Evolutionary conservation across 257 asterid genomes (phyloP).

Genomic region (Scutellaria galericulata): DNA sequence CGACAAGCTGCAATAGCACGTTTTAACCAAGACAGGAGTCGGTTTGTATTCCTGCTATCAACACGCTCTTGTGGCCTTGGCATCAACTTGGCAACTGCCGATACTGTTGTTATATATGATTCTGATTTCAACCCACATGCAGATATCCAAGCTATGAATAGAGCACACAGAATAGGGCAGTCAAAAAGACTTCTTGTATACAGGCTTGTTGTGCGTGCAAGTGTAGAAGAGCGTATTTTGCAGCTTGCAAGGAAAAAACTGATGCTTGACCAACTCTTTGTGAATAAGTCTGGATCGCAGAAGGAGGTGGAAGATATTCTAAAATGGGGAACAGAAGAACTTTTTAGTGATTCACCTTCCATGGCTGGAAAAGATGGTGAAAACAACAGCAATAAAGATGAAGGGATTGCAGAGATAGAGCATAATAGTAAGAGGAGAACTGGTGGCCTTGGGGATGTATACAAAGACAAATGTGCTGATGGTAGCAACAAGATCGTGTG

Average conservation of each 20-base stretch:
- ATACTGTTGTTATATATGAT: slow-evolving; percentile 93
- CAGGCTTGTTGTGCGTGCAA: slow-evolving; percentile 98
- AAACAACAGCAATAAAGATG: slow-evolving; percentile 54
- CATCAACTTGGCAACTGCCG: slow-evolving; percentile 99
- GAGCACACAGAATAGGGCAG: slow-evolving; percentile 98
- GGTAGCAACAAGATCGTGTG: slow-evolving; percentile 73
- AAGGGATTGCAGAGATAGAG: slow-evolving; percentile 58
- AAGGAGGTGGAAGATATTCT: slow-evolving; percentile 96
- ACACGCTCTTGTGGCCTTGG: slow-evolving; percentile 99
- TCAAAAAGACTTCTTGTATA: slow-evolving; percentile 91
- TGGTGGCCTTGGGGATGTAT: slow-evolving; percentile 98
- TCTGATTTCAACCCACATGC: slow-evolving; percentile 99
- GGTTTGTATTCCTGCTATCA: slow-evolving; percentile 90
- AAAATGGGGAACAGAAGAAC: slow-evolving; percentile 99
- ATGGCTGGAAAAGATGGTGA: slow-evolving; percentile 65
- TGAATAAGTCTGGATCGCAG: slow-evolving; percentile 90
- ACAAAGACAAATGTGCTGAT: slow-evolving; percentile 88
- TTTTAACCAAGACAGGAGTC: slow-evolving; percentile 92
- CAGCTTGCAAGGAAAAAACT: slow-evolving; percentile 97
- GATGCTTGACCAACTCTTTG: slow-evolving; percentile 98
- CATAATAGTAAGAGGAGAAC: slow-evolving; percentile 69
- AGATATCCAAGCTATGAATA: slow-evolving; percentile 98
- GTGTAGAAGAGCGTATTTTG: slow-evolving; percentile 98
- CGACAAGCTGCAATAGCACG: slow-evolving; percentile 94
- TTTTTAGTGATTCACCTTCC: slow-evolving; percentile 70